Conservation (phyloP, 1,284 basidiomycete species). For the Rhodotorula sp. region DNA sequence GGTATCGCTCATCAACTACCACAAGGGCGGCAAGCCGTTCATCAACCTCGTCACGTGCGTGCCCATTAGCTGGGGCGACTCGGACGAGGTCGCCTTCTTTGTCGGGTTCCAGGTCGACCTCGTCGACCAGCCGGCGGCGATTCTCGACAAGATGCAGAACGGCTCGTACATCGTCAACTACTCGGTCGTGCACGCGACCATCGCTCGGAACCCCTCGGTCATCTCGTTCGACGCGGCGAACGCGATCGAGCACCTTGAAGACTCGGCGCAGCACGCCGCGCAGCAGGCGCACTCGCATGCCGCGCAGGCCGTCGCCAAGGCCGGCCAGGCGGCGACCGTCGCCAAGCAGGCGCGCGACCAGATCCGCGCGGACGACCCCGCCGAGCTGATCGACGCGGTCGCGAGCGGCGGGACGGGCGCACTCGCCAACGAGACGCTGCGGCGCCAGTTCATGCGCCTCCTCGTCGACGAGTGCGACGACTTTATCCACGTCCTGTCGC, state of each 20-base stretch:
- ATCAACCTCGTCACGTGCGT: slow-evolving; percentile 37
- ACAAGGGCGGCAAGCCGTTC: slow-evolving; percentile 79
- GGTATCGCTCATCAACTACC: slow-evolving; percentile 82
- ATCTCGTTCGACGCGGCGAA: slow-evolving; percentile 14
- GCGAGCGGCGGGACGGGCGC: neutral
- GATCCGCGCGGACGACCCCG: slow-evolving; percentile 16
- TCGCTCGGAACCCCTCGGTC: slow-evolving; percentile 17
- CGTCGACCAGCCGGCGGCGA: slow-evolving; percentile 78
- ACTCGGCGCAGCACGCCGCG: slow-evolving; percentile 6
- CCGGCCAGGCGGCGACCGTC: neutral
- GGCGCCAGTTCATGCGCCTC: slow-evolving; percentile 36
- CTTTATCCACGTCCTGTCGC: slow-evolving; percentile 84
- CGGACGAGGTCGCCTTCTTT: slow-evolving; percentile 71
- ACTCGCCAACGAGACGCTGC: slow-evolving; percentile 24
- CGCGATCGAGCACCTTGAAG: slow-evolving; percentile 19
- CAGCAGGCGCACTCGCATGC: slow-evolving; percentile 3
- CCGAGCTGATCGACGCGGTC: slow-evolving; percentile 30
- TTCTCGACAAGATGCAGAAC: slow-evolving; percentile 66
- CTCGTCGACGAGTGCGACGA: slow-evolving; percentile 52
- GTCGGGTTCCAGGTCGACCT: slow-evolving; percentile 84
- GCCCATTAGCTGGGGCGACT: slow-evolving; percentile 62
- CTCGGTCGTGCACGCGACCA: slow-evolving; percentile 32
- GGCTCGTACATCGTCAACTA: slow-evolving; percentile 47
- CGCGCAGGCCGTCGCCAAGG: neutral
- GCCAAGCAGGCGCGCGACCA: slow-evolving; percentile 18